Percentiles rank a stretch among this genome's conserved stretches.
Evolutionary conservation across 1,284 basidiomycete species (phyloP).

Genomic region (Papiliotrema laurentii): DNA sequence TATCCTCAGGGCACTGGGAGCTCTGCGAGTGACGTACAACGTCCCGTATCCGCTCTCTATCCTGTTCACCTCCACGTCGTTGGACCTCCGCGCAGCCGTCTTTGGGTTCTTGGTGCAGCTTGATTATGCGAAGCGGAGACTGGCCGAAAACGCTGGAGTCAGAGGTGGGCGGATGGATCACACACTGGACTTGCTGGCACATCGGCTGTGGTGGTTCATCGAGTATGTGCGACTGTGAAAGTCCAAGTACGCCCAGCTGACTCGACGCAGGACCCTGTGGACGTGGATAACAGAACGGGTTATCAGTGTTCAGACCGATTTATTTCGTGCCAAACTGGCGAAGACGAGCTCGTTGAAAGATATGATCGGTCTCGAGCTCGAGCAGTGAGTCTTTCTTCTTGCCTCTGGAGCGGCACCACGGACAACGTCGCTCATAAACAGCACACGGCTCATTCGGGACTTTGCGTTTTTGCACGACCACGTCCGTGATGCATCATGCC

Average conservation of each 20-base stretch:
- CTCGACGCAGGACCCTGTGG: constrained; percentile 58
- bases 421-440: constrained; percentile 41
- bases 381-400: constrained; percentile 57
- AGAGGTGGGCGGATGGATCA: constrained; percentile 64
- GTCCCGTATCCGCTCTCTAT: constrained; percentile 74
- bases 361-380: constrained; percentile 65
- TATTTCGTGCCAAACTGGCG: constrained; percentile 53
- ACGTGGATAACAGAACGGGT: constrained; percentile 71
- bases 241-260: not conserved
- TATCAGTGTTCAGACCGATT: constrained; percentile 25
- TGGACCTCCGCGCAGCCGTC: constrained; percentile 63
- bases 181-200: too few species aligned
- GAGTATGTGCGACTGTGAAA: constrained; percentile 57
- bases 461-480: constrained; percentile 64
- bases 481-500: constrained; percentile 50
- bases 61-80: constrained; percentile 60
- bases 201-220: constrained; percentile 73
- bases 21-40: constrained; percentile 9
- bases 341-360: constrained; percentile 64
- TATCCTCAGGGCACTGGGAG: constrained; percentile 1
- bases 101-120: constrained; percentile 75
- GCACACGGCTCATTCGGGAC: constrained; percentile 59
- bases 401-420: too few species aligned
- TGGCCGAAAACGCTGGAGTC: too few species aligned
- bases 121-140: constrained; percentile 57